phyloP scores from a whole-genome alignment of 139 green algal species.

The Chlamydomonas schloesseri region DNA sequence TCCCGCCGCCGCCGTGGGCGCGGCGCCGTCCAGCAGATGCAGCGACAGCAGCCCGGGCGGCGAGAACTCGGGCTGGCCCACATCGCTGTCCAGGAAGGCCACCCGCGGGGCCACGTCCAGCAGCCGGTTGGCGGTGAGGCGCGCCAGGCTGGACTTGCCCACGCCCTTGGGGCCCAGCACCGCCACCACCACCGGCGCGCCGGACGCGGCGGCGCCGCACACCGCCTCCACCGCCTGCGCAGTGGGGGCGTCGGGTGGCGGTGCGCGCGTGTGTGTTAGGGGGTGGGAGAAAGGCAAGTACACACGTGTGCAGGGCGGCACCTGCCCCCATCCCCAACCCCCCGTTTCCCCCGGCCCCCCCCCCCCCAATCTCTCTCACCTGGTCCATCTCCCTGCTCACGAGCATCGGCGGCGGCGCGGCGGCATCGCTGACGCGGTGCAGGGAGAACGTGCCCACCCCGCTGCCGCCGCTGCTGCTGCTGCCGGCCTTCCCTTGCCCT shows the following conservation, averaged over 20 bases:
- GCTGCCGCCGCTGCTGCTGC: not conserved
- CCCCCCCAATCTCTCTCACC: not conserved
- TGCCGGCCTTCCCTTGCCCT: not conserved
- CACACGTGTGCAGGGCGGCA: too few species aligned
- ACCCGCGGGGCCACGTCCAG: constrained; percentile 51
- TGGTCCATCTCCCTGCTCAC: constrained; percentile 19
- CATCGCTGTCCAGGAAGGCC: constrained; percentile 87
- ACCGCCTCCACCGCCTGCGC: constrained; percentile 12
- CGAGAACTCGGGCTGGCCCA: constrained; percentile 91
- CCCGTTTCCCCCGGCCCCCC: not conserved
- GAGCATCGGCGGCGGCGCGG: not conserved
- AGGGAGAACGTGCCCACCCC: constrained; percentile 1
- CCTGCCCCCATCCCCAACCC: too few species aligned
- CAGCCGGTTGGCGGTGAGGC: constrained; percentile 77
- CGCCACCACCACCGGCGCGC: constrained; percentile 58
- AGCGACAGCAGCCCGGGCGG: constrained; percentile 83
- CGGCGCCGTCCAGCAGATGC: constrained; percentile 53
- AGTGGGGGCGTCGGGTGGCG: too few species aligned
- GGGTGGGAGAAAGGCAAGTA: too few species aligned
- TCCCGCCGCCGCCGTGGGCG: not conserved
- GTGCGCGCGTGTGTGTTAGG: not conserved
- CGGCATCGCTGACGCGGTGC: not conserved
- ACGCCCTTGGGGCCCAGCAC: constrained; percentile 81
- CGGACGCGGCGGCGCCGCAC: not conserved
- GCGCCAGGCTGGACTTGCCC: constrained; percentile 88